Evolutionary conservation across 495 filamentous ascomycete genomes (phyloP).

Genomic region (Pseudomonodictys pantanalensis): DNA sequence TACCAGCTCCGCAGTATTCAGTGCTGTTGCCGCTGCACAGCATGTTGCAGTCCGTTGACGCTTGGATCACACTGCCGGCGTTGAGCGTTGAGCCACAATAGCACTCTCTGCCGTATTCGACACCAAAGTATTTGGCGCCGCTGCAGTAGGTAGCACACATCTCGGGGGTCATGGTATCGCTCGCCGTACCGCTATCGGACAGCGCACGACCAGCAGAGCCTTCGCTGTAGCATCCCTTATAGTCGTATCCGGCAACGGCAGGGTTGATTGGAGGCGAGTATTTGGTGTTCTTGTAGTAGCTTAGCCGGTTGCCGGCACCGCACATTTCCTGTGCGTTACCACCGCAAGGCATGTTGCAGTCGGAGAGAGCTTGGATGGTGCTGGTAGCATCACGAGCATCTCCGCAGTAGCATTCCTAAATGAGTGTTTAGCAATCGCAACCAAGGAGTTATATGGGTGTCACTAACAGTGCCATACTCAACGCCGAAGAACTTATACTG

Average conservation of each 20-base stretch:
- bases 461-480: constrained; percentile 29
- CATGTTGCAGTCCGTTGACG: constrained; percentile 25
- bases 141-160: constrained; percentile 38
- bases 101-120: constrained; percentile 44
- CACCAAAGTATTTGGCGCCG: constrained; percentile 39
- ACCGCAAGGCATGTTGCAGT: constrained; percentile 39
- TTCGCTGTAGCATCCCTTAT: constrained; percentile 31
- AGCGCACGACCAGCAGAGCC: constrained; percentile 12
- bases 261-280: constrained; percentile 12
- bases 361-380: constrained; percentile 28
- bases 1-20: constrained; percentile 34
- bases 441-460: too few species aligned
- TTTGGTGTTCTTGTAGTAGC: constrained; percentile 24
- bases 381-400: constrained; percentile 19
- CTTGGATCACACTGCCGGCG: constrained; percentile 11
- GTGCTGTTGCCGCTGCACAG: constrained; percentile 32
- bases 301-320: constrained; percentile 30
- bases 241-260: constrained; percentile 16
- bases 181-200: constrained; percentile 9
- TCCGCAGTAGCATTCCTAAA: constrained; percentile 37
- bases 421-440: too few species aligned
- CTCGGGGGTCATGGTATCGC: constrained; percentile 31
- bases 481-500: constrained; percentile 24
- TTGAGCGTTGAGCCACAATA: constrained; percentile 40
- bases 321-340: constrained; percentile 32